Conservation (phyloP, 495 filamentous ascomycete species). For the Annulohypoxylon nitens region DNA sequence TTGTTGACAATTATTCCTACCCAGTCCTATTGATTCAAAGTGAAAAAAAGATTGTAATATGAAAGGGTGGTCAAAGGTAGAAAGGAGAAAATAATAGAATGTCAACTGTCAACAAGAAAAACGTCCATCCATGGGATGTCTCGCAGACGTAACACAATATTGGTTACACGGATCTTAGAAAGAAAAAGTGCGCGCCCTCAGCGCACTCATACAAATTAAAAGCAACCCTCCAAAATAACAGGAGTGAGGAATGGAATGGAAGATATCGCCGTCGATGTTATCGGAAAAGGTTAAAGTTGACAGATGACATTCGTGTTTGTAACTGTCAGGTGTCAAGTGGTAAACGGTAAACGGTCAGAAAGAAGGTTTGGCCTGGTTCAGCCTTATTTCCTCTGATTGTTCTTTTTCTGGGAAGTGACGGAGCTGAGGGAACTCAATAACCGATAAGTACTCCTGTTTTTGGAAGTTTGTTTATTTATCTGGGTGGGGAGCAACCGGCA, state of each 20-base stretch:
- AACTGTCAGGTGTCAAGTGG: neutral
- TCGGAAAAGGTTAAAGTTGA: constrained; percentile 15
- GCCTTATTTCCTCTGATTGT: constrained; percentile 36
- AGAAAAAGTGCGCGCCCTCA: constrained; percentile 39
- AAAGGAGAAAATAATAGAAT: neutral
- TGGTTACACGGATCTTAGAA: constrained; percentile 13
- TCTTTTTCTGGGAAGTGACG: constrained; percentile 20
- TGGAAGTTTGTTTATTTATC: constrained; percentile 57
- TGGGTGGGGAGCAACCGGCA: constrained; percentile 47
- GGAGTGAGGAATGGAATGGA: constrained; percentile 2
- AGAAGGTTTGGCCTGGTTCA: constrained; percentile 24
- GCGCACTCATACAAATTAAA: constrained; percentile 47
- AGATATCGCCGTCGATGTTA: constrained; percentile 17
- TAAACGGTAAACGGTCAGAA: neutral
- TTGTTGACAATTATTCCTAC: constrained; percentile 1
- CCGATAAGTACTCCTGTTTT: constrained; percentile 35
- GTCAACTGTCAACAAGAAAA: constrained; percentile 19
- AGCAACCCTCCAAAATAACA: constrained; percentile 31
- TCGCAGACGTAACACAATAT: constrained; percentile 18
- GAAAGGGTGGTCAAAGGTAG: neutral
- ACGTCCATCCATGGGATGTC: constrained; percentile 15
- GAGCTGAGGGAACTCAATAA: constrained; percentile 26
- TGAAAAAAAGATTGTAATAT: constrained; percentile 14
- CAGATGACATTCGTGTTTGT: constrained; percentile 25
- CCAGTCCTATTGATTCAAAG: constrained; percentile 10